Percentiles rank a stretch among this genome's conserved stretches.
phyloP scores from a whole-genome alignment of 345 rosid species.

The Hibiscus syriacus region DNA sequence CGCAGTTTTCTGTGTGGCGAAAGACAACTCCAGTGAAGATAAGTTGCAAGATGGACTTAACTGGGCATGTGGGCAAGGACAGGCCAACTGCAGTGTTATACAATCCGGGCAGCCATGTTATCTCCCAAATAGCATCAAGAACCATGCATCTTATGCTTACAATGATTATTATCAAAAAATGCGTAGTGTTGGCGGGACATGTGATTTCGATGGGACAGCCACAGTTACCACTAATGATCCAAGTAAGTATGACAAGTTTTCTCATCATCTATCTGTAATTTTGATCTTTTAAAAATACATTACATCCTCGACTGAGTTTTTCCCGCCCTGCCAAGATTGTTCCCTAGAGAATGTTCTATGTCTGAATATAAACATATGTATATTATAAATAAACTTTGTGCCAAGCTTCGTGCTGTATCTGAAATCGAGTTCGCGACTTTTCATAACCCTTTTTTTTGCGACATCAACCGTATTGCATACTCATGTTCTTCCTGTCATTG shows the following conservation, averaged over 20 bases:
- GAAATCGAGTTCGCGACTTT: neutral
- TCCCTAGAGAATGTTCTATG: too few relatives aligned
- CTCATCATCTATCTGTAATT: too few relatives aligned
- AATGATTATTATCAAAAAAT: slow-evolving; percentile 83
- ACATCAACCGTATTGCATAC: too few relatives aligned
- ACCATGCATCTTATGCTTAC: slow-evolving; percentile 87
- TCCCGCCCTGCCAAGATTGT: too few relatives aligned
- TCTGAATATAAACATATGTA: too few relatives aligned
- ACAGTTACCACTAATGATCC: slow-evolving; percentile 54
- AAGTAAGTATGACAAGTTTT: slow-evolving; percentile 42
- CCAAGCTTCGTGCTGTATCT: neutral
- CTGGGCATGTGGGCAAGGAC: slow-evolving; percentile 97
- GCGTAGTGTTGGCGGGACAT: slow-evolving; percentile 72
- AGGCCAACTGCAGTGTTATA: slow-evolving; percentile 63
- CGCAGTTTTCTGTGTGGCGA: slow-evolving; percentile 63
- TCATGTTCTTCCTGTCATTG: too few relatives aligned
- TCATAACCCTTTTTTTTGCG: too few relatives aligned
- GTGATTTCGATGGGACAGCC: slow-evolving; percentile 82
- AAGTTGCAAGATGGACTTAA: slow-evolving; percentile 67
- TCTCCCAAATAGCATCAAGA: slow-evolving; percentile 44
- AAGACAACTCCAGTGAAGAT: slow-evolving; percentile 49
- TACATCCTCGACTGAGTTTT: too few relatives aligned
- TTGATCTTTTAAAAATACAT: too few relatives aligned
- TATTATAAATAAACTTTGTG: too few relatives aligned
- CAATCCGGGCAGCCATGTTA: slow-evolving; percentile 73